Base-by-base conservation (phyloP, 345 rosid species). In the Lepidium didymum region DNA sequence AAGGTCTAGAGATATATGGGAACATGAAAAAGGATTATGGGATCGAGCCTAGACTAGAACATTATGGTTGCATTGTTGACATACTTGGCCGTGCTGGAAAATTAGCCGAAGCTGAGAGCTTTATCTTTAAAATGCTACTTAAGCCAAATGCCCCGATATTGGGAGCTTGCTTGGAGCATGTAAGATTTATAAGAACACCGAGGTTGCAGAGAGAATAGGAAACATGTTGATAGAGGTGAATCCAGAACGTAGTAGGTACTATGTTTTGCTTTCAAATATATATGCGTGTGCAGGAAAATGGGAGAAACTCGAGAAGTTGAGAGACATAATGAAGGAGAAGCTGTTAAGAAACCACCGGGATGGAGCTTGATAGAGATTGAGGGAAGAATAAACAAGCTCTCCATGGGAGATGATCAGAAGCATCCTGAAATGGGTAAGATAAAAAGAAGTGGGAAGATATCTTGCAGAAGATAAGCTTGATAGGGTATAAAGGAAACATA, bases 81-180 rank as follows among this genome's bases (percentile, higher is more conserved):
- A 73, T 90, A 77, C 77, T 90, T 9, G 90, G 94, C 44, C 87
- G 92, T 27, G 92, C 94, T 40, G 94, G 96, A 40, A 84, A 74
- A 60, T 33, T 90, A 65, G 68, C 45, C 13, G 86, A 87, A 77
- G 91, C 96, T 5, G 88, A 90, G 74, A 81, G 77, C 64, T 86
- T 89, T 51, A 63, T 87, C 64, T 72, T 65, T 4, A 67, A 84
- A 44, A 86, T 90, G 91, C 94, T 88, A 0, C 61, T 84, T 65
- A 81, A 86, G 78, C 86, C 91, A 6, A 90, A 78, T 57, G 87
- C 86, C 5, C 88, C 87, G 2, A 76, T 87, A 41, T 84, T 85
- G 79, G 94, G 91, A n/a, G 91, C 96, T 71, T 90, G 50, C 81
- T 87, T 5, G 94, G 91, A 45, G 96, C 94, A 53, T 90, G 96